Evolutionary conservation across 495 filamentous ascomycete genomes (phyloP).

Genomic region (Amniculicola lignicola): DNA sequence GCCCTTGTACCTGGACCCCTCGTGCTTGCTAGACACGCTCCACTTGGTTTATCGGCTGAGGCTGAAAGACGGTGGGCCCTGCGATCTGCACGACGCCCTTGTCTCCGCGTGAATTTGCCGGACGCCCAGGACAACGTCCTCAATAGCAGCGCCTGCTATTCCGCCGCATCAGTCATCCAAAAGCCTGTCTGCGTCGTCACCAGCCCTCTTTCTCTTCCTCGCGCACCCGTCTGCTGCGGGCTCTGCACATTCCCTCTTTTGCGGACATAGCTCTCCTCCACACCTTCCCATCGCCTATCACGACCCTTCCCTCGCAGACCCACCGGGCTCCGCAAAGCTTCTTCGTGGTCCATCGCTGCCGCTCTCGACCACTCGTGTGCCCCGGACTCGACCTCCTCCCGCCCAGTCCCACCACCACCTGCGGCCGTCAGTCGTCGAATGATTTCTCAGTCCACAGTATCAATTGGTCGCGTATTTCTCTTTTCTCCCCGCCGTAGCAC

Average conservation of each 20-base stretch:
- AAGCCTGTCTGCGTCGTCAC: background rate
- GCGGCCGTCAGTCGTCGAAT: conserved; percentile 20
- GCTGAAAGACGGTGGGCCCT: conserved; percentile 21
- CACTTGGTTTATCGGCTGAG: conserved; percentile 29
- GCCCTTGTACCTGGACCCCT: conserved; percentile 20
- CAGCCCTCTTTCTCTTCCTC: background rate
- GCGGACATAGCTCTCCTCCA: background rate
- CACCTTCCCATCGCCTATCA: conserved; percentile 5
- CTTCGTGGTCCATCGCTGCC: conserved; percentile 13
- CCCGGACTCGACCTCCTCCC: conserved; percentile 8
- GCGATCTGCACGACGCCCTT: conserved; percentile 25
- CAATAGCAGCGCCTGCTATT: conserved; percentile 18
- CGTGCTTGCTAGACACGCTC: conserved; percentile 16
- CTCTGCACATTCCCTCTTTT: background rate
- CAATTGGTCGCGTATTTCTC: conserved; percentile 24
- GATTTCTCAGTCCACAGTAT: conserved; percentile 4
- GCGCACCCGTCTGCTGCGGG: conserved; percentile 8
- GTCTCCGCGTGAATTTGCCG: conserved; percentile 29
- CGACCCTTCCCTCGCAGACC: conserved; percentile 18
- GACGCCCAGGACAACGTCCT: conserved; percentile 21
- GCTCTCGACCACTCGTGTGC: conserved; percentile 14
- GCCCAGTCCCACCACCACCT: conserved; percentile 12
- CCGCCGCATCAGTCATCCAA: conserved; percentile 10
- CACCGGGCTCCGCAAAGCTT: conserved; percentile 26
- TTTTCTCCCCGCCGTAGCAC: conserved; percentile 12